Conservation (phyloP, 2,329 filamentous ascomycete genomes). For the Dryadomyces sulphureus region DNA sequence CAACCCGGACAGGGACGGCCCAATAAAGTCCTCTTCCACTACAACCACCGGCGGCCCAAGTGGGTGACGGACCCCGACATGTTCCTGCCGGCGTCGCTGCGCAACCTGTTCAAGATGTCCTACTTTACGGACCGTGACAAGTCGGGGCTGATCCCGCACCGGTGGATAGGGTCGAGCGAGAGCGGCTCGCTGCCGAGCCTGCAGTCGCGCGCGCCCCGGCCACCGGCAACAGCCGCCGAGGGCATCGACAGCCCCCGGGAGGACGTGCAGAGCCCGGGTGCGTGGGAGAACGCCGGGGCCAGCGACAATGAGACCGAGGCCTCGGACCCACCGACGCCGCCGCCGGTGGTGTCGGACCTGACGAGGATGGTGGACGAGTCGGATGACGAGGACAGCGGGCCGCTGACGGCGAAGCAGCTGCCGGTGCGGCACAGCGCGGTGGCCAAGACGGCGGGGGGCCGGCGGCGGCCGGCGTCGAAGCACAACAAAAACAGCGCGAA, state of each 20-base stretch:
- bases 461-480: conserved; percentile 24
- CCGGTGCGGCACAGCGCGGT: conserved; percentile 6
- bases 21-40: conserved; percentile 23
- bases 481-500: conserved; percentile 26
- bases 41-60: conserved; percentile 33
- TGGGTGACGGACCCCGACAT: conserved; percentile 33
- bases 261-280: conserved; percentile 15
- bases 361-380: conserved; percentile 23
- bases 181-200: conserved; percentile 41
- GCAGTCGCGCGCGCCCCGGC: conserved; percentile 28
- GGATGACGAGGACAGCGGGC: conserved; percentile 5
- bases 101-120: conserved; percentile 63
- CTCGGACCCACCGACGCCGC: conserved; percentile 25
- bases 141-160: conserved; percentile 52
- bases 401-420: conserved; percentile 4
- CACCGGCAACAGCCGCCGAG: conserved; percentile 9
- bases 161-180: conserved; percentile 49
- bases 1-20: too few relatives aligned
- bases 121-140: conserved; percentile 45
- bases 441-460: conserved; percentile 14
- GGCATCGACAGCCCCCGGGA: conserved; percentile 14
- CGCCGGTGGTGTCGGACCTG: conserved; percentile 9
- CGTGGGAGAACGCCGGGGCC: conserved; percentile 23
- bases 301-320: conserved; percentile 37
- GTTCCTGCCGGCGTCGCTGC: conserved; percentile 48